Base-by-base conservation (phyloP, 2,329 filamentous ascomycete species). In the Ophiostoma pallidulum region DNA sequence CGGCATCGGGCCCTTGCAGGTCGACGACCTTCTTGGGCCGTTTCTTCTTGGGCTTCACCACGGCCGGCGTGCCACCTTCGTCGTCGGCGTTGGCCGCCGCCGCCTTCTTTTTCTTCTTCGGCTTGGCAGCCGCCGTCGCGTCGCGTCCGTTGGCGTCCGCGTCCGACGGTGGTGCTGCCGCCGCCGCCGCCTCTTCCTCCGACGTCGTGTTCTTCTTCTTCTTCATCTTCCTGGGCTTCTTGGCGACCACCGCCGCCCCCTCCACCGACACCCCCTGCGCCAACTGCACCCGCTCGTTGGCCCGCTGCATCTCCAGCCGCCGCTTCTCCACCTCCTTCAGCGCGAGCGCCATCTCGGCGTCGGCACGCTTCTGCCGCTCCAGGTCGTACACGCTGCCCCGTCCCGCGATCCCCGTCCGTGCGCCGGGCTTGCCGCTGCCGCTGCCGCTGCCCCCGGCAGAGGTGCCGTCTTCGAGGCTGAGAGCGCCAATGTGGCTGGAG, bases 261-360 rank as follows among this genome's bases (percentile, higher is more conserved):
- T 84, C 83, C 3, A 68, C 71, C 40, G 78, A 73, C 24, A 82
- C 77, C n/a, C 81, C 82, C 57, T 81, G 77, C 19, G 81, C 80
- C 18, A 82, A 77, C 56, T 85, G 76, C 32, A 90, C 81, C 47
- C 84, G 71, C 66, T 90, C 86, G 57, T 83, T 86, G 32, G 81
- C 82, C 48, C 85, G 71, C 66, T 90, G 86, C 89, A 97, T 95
- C 66, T 95, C 87, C 48, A 96, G 70, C 45, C 92, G 74, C 50
- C 94, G 68, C 44, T 82, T 74, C 68, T 97, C 91, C 3, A 98
- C 86, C 63, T 96, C 86, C 62, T 83, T 82, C 72, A 96, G 80
- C 8, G 91, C 92, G 58, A 80, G 80, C 38, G 79, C 80, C 87
- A 96, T 94, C 65, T 96, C 90, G 1, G 78, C 80, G 51, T 96